A percentile compares a stretch with the other conserved stretches of the same genome.
Evolutionary conservation across 768 basidiomycete species (phyloP).

Genomic region (Filobasidium wieringae): DNA sequence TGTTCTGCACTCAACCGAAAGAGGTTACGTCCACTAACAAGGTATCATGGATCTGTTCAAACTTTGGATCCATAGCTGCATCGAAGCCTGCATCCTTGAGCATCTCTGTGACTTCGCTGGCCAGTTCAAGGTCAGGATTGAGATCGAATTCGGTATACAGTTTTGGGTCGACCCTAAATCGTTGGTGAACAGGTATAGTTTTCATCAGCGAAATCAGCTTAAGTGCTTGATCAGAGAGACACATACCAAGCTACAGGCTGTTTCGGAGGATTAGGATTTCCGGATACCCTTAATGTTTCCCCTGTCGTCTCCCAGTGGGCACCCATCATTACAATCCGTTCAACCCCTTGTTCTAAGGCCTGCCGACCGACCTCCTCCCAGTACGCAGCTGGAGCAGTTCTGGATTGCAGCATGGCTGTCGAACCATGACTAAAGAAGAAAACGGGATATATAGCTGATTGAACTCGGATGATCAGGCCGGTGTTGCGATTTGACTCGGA

Average conservation of each 20-base stretch:
- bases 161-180: slow-evolving; percentile 12
- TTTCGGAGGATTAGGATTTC: slow-evolving; percentile 14
- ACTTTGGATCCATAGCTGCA: slow-evolving; percentile 11
- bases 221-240: not conserved
- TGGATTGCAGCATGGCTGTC: slow-evolving; percentile 18
- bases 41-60: slow-evolving; percentile 17
- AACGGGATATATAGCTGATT: slow-evolving; percentile 7
- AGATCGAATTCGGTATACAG: slow-evolving; percentile 17
- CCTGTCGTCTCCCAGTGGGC: slow-evolving; percentile 20
- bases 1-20: too few species aligned
- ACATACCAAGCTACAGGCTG: slow-evolving; percentile 20
- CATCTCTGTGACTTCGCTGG: not conserved
- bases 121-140: slow-evolving; percentile 12
- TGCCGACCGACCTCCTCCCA: slow-evolving; percentile 17
- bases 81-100: slow-evolving; percentile 11
- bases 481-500: not conserved
- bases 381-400: slow-evolving; percentile 14
- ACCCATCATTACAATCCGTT: slow-evolving; percentile 20
- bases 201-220: not conserved
- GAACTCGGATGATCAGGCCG: too few species aligned
- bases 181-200: not conserved
- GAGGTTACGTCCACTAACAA: not conserved
- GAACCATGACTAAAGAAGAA: slow-evolving; percentile 18
- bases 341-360: slow-evolving; percentile 11
- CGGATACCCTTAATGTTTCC: slow-evolving; percentile 10